A percentile compares a stretch with the other conserved stretches of the same genome.
These are phyloP conservation scores for Plectranthus barbatus DNA, from an alignment of 257 asterid genomes.

Conservation along the genomic window DNA sequence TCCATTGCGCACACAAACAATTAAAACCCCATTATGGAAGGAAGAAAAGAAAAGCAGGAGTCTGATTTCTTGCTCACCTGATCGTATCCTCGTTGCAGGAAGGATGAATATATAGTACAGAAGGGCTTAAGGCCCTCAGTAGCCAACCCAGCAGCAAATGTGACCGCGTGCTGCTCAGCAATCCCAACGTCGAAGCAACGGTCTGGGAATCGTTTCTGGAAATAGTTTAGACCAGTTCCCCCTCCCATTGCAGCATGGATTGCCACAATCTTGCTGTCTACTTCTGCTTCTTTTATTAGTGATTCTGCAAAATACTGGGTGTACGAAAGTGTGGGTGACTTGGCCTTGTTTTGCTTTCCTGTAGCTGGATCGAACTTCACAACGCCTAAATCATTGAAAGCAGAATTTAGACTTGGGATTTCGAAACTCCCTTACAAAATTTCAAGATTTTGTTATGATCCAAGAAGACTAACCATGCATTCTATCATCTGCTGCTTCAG, in stretches of 20 bases:
- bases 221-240: constrained; percentile 6
- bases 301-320: constrained; percentile 7
- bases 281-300: constrained; percentile 36
- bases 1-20: neutral
- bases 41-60: neutral
- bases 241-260: constrained; percentile 14
- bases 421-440: no score
- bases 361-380: neutral
- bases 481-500: constrained; percentile 11
- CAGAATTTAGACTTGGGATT: neutral
- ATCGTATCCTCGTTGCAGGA: constrained; percentile 6
- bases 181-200: constrained; percentile 3
- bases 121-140: constrained; percentile 2
- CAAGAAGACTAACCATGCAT: neutral
- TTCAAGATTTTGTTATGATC: neutral
- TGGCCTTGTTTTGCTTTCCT: neutral
- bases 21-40: neutral
- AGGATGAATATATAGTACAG: constrained; percentile 2
- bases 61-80: neutral
- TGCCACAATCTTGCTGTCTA: constrained; percentile 32
- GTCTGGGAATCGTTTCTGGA: constrained; percentile 7
- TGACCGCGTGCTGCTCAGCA: constrained; percentile 10
- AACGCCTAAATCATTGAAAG: neutral
- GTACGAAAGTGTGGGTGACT: neutral
- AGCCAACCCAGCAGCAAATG: constrained; percentile 4